phyloP scores from a whole-genome alignment of 331 rosid species.

The Telfairia occidentalis region DNA sequence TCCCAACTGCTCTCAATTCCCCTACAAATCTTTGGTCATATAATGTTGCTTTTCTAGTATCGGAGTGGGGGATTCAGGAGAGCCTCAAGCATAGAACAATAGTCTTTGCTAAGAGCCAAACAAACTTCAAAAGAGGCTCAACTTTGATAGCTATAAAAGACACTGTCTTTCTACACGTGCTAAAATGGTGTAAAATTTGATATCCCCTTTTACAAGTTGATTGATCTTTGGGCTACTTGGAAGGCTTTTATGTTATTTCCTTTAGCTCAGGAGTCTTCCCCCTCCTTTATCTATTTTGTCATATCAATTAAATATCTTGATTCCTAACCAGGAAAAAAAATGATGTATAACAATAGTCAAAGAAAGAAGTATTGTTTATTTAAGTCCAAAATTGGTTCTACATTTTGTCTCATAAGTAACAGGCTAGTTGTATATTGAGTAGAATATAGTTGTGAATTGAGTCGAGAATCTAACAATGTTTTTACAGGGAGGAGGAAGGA shows the following conservation, averaged over 20 bases:
- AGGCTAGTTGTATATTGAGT: neutral
- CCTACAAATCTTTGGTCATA: too few relatives aligned
- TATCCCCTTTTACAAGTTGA: neutral
- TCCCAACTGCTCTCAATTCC: too few relatives aligned
- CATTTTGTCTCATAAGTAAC: neutral
- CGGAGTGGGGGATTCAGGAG: too few relatives aligned
- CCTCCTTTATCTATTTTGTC: neutral
- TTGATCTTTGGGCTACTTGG: neutral
- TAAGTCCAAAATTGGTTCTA: neutral
- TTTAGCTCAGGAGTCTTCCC: neutral
- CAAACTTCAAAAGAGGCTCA: too few relatives aligned
- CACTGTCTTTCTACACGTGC: neutral
- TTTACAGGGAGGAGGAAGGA: slow-evolving; percentile 76
- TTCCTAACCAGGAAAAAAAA: neutral
- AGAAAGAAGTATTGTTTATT: neutral
- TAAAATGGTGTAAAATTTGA: neutral
- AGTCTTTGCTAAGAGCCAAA: too few relatives aligned
- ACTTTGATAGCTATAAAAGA: neutral
- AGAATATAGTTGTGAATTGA: neutral
- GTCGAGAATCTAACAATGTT: neutral
- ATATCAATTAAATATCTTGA: neutral
- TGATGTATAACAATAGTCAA: neutral
- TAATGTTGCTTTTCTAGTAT: neutral
- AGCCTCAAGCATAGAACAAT: too few relatives aligned
- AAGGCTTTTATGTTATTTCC: neutral